Evolutionary conservation across 148 eudicot species (phyloP).

Genomic region (Amaranthus hypochondriacus): DNA sequence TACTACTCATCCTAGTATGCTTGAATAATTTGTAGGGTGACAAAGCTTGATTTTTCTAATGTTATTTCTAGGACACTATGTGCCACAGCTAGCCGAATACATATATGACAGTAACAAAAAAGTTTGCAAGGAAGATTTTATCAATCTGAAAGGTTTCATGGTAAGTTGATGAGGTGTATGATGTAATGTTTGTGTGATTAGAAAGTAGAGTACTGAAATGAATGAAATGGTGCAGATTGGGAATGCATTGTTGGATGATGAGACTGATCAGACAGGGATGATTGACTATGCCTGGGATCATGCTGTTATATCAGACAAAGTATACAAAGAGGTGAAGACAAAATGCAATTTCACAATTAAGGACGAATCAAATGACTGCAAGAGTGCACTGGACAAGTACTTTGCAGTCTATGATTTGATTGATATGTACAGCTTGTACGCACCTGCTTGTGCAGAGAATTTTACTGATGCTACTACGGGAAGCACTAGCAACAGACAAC

Average conservation of each 20-base stretch:
- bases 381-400: conserved; percentile 38
- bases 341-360: conserved; percentile 49
- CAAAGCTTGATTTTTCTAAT: background rate
- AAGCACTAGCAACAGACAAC: conserved; percentile 23
- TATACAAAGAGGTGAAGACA: conserved; percentile 40
- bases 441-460: conserved; percentile 40
- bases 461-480: background rate
- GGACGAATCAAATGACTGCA: conserved; percentile 30
- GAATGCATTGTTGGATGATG: conserved; percentile 70
- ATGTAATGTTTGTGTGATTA: background rate
- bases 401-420: conserved; percentile 62
- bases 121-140: conserved; percentile 37
- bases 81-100: conserved; percentile 69
- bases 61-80: conserved; percentile 63
- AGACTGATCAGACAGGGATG: conserved; percentile 77
- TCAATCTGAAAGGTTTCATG: conserved; percentile 79
- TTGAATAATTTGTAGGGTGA: background rate
- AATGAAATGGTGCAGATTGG: conserved; percentile 49
- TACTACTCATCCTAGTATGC: background rate
- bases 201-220: background rate
- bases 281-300: conserved; percentile 88
- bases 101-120: conserved; percentile 57
- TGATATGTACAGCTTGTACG: conserved; percentile 89
- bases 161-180: conserved; percentile 40
- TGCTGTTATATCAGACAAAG: conserved; percentile 68